Percentiles rank a stretch among this genome's conserved stretches.
These are phyloP conservation scores for Zelopaecilomyces penicillatus DNA, from an alignment of 2,329 filamentous ascomycete species.

Conservation along the genomic window DNA sequence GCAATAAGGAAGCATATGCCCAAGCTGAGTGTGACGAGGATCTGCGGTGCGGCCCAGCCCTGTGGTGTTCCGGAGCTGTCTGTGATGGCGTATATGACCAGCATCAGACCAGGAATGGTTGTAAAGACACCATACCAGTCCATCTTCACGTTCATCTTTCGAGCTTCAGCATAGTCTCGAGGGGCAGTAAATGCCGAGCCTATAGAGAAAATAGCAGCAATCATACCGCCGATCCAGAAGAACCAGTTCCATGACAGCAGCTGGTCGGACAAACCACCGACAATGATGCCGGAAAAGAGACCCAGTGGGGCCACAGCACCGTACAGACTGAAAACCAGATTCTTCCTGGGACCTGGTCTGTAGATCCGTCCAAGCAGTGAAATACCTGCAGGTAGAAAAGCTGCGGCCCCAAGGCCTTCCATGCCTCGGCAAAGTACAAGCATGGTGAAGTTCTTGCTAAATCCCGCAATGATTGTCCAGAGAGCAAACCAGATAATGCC, in stretches of 20 bases:
- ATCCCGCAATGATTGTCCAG: constrained; percentile 59
- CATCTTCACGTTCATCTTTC: constrained; percentile 35
- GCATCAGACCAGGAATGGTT: constrained; percentile 48
- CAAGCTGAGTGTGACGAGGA: constrained; percentile 48
- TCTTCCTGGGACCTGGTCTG: constrained; percentile 60
- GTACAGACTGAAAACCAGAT: constrained; percentile 51
- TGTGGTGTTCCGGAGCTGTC: constrained; percentile 52
- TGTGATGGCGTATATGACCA: constrained; percentile 63
- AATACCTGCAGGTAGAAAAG: constrained; percentile 59
- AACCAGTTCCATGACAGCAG: constrained; percentile 56
- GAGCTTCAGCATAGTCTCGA: constrained; percentile 24
- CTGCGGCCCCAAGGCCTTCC: constrained; percentile 59
- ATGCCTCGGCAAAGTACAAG: constrained; percentile 60
- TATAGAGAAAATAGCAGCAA: constrained; percentile 40
- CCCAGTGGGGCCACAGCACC: constrained; percentile 46
- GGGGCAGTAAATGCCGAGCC: constrained; percentile 33
- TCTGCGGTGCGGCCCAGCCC: constrained; percentile 58
- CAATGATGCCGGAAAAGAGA: constrained; percentile 55
- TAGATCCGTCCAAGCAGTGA: constrained; percentile 58
- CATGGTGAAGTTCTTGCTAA: constrained; percentile 55
- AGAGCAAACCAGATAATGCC: constrained; percentile 52
- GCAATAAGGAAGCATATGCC: constrained; percentile 44
- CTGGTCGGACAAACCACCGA: constrained; percentile 54
- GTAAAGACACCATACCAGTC: constrained; percentile 51
- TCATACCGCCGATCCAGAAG: constrained; percentile 52